These are phyloP conservation scores for Barnettozyma botsteinii DNA, from an alignment of 805 yeast genomes.

Conservation along the genomic window DNA sequence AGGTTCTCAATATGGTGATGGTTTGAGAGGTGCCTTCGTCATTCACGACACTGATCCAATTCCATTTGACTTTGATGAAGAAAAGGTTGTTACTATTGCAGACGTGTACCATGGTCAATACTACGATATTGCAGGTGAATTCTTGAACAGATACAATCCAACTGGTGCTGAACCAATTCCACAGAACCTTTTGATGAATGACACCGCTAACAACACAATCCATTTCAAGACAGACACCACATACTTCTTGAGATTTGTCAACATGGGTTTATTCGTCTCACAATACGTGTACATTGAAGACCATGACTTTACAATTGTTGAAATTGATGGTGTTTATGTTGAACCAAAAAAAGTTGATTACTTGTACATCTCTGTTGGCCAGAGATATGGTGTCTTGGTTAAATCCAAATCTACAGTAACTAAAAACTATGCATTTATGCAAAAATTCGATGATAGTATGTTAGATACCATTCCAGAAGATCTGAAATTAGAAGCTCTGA, in stretches of 20 bases:
- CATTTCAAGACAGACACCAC: slow-evolving; percentile 53
- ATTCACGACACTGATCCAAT: slow-evolving; percentile 46
- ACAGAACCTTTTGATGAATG: slow-evolving; percentile 58
- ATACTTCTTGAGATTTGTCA: slow-evolving; percentile 57
- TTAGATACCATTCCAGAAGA: slow-evolving; percentile 62
- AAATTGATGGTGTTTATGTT: slow-evolving; percentile 61
- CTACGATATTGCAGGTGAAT: slow-evolving; percentile 39
- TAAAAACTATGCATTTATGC: slow-evolving; percentile 56
- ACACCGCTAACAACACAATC: slow-evolving; percentile 52
- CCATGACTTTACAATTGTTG: slow-evolving; percentile 66
- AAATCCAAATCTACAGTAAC: slow-evolving; percentile 41
- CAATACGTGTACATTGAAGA: slow-evolving; percentile 65
- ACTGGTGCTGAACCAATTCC: slow-evolving; percentile 86
- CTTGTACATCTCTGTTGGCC: slow-evolving; percentile 71
- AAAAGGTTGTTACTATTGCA: slow-evolving; percentile 47
- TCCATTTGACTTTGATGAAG: slow-evolving; percentile 61
- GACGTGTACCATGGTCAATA: slow-evolving; percentile 62
- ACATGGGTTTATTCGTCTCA: slow-evolving; percentile 68
- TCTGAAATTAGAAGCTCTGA: slow-evolving; percentile 48
- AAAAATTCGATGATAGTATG: slow-evolving; percentile 58
- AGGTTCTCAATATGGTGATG: slow-evolving; percentile 75
- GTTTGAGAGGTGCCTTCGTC: slow-evolving; percentile 62
- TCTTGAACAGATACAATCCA: slow-evolving; percentile 64
- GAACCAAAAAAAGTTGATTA: slow-evolving; percentile 51
- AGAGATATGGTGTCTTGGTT: slow-evolving; percentile 67